Percentiles rank a stretch among this genome's conserved stretches.
Evolutionary conservation across 1,284 basidiomycete species (phyloP).

Genomic region (Vanrija humicola): DNA sequence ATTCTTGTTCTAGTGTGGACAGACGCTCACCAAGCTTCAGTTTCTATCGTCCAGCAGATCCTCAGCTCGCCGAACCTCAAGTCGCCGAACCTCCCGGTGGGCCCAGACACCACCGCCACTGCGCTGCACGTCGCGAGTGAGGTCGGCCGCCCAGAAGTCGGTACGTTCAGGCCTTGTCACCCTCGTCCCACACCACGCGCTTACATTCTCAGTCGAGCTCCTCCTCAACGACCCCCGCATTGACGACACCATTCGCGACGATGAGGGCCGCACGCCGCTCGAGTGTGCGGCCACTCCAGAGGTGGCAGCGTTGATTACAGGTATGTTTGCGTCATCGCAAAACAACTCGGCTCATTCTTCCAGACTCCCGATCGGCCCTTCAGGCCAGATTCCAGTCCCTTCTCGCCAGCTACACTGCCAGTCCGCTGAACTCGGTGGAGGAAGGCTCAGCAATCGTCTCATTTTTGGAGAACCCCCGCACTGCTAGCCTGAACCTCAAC

Average conservation of each 20-base stretch:
- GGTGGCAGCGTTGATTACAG: slow-evolving; percentile 69
- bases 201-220: slow-evolving; percentile 53
- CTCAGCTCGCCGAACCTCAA: slow-evolving; percentile 68
- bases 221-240: slow-evolving; percentile 72
- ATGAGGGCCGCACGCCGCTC: slow-evolving; percentile 63
- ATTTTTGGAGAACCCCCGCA: slow-evolving; percentile 56
- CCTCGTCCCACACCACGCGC: background rate
- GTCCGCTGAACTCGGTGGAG: slow-evolving; percentile 50
- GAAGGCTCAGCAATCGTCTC: slow-evolving; percentile 40
- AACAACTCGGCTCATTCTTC: background rate
- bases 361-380: slow-evolving; percentile 75
- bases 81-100: slow-evolving; percentile 50
- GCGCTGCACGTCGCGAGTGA: slow-evolving; percentile 82
- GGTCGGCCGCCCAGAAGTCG: slow-evolving; percentile 72
- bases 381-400: slow-evolving; percentile 72
- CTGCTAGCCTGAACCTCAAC: slow-evolving; percentile 46
- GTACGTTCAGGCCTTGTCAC: slow-evolving; percentile 30
- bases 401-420: slow-evolving; percentile 68
- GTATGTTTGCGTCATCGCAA: slow-evolving; percentile 50
- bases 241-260: slow-evolving; percentile 74
- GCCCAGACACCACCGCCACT: slow-evolving; percentile 68
- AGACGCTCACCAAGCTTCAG: slow-evolving; percentile 20
- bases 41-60: slow-evolving; percentile 64
- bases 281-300: slow-evolving; percentile 64
- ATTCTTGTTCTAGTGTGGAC: background rate